A percentile compares a stretch with the other conserved stretches of the same genome.
Evolutionary conservation across 805 yeast genomes (phyloP).

Genomic region (Saccharomycopsis sp.): DNA sequence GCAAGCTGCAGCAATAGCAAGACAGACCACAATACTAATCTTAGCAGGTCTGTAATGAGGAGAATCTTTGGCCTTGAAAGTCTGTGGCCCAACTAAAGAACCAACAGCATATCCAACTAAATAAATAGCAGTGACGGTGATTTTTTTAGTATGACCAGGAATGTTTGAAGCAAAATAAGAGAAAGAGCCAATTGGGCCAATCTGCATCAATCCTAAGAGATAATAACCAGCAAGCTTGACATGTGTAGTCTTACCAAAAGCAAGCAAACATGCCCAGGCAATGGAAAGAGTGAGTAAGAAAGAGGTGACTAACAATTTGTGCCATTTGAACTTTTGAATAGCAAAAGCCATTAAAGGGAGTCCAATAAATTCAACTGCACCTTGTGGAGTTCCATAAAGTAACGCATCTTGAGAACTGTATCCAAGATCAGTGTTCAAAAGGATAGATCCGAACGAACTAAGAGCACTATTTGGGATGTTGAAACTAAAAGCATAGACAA

Average conservation of each 20-base stretch:
- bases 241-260: slow-evolving; percentile 30
- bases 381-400: slow-evolving; percentile 40
- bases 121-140: slow-evolving; percentile 38
- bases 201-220: slow-evolving; percentile 10
- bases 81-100: slow-evolving; percentile 48
- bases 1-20: slow-evolving; percentile 27
- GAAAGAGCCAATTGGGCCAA: slow-evolving; percentile 4
- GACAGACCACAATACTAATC: slow-evolving; percentile 34
- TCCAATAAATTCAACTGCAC: slow-evolving; percentile 41
- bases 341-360: slow-evolving; percentile 1
- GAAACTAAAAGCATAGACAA: slow-evolving; percentile 29
- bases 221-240: slow-evolving; percentile 23
- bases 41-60: slow-evolving; percentile 39
- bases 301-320: background rate
- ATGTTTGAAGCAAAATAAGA: slow-evolving; percentile 40
- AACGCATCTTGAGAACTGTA: slow-evolving; percentile 35
- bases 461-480: slow-evolving; percentile 41
- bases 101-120: slow-evolving; percentile 48
- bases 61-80: slow-evolving; percentile 38
- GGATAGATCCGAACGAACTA: slow-evolving; percentile 37
- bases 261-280: slow-evolving; percentile 36
- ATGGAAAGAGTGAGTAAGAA: slow-evolving; percentile 9
- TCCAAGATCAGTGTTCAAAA: slow-evolving; percentile 34
- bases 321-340: background rate
- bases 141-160: slow-evolving; percentile 52